These are phyloP conservation scores for Spinacia oleracea DNA, from an alignment of 179 eudicot species.

Conservation along the genomic window DNA sequence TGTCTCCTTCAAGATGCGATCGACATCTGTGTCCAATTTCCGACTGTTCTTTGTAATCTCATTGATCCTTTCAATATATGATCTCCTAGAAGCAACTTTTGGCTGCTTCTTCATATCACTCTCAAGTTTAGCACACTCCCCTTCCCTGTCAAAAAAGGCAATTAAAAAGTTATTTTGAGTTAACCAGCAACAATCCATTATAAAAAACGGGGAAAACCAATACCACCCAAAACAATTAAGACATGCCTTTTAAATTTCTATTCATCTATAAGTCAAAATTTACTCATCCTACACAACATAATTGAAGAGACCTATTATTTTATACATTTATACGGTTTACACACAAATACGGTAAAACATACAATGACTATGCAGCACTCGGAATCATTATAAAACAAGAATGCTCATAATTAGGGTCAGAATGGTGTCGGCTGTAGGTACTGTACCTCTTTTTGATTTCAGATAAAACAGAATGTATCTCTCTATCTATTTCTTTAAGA, in stretches of 20 bases:
- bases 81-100: conserved; percentile 53
- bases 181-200: background rate
- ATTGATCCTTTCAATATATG: conserved; percentile 56
- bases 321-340: background rate
- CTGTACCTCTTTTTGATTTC: conserved; percentile 53
- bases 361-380: background rate
- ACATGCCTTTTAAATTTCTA: background rate
- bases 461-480: conserved; percentile 42
- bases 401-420: background rate
- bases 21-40: conserved; percentile 63
- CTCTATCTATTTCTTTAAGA: conserved; percentile 46
- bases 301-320: background rate
- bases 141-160: conserved; percentile 43
- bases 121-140: conserved; percentile 43
- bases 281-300: background rate
- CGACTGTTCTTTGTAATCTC: conserved; percentile 76
- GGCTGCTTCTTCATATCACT: conserved; percentile 51
- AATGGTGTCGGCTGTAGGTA: background rate
- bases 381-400: background rate
- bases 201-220: background rate
- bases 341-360: background rate
- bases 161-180: background rate
- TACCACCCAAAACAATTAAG: background rate
- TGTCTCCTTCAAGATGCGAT: conserved; percentile 61
- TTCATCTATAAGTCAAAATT: background rate